Evolutionary conservation across 805 yeast species (phyloP).

Genomic region (Candida corydali): DNA sequence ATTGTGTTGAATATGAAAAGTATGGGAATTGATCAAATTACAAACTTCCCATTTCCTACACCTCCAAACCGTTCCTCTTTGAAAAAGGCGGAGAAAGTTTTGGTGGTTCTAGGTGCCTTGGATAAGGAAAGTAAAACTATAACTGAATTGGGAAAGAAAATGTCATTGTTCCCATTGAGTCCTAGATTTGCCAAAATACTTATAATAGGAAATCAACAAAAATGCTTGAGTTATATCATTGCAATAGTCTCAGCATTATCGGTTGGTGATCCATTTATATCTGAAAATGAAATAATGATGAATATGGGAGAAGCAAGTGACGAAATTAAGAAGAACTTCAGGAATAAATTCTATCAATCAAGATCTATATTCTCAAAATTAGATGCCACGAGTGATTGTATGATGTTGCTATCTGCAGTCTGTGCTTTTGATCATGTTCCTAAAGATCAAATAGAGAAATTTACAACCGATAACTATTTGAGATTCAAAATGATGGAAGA

Average conservation of each 20-base stretch:
- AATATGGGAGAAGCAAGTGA: slow-evolving; percentile 32
- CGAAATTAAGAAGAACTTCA: slow-evolving; percentile 33
- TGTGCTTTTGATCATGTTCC: slow-evolving; percentile 85
- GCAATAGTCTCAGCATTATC: slow-evolving; percentile 89
- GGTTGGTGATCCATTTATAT: slow-evolving; percentile 87
- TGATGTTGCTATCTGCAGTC: slow-evolving; percentile 71
- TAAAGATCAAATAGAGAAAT: slow-evolving; percentile 35
- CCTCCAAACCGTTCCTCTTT: slow-evolving; percentile 70
- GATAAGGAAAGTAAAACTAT: slow-evolving; percentile 47
- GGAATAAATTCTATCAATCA: slow-evolving; percentile 54
- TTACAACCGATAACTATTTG: slow-evolving; percentile 60
- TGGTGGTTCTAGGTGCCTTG: slow-evolving; percentile 77
- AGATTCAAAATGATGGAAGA: slow-evolving; percentile 84
- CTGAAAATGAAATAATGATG: slow-evolving; percentile 67
- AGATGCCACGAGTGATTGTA: slow-evolving; percentile 72
- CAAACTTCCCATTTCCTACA: slow-evolving; percentile 95
- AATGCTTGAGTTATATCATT: slow-evolving; percentile 82
- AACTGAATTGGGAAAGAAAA: slow-evolving; percentile 76
- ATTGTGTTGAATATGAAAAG: slow-evolving; percentile 94
- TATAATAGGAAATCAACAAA: slow-evolving; percentile 80
- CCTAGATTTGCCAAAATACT: slow-evolving; percentile 92
- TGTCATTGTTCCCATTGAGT: slow-evolving; percentile 89
- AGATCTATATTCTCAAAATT: slow-evolving; percentile 59
- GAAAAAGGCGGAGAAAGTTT: slow-evolving; percentile 59
- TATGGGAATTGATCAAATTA: slow-evolving; percentile 89